Conservation (phyloP, 305 asterid genomes). For the Stenogyne calaminthoides region DNA sequence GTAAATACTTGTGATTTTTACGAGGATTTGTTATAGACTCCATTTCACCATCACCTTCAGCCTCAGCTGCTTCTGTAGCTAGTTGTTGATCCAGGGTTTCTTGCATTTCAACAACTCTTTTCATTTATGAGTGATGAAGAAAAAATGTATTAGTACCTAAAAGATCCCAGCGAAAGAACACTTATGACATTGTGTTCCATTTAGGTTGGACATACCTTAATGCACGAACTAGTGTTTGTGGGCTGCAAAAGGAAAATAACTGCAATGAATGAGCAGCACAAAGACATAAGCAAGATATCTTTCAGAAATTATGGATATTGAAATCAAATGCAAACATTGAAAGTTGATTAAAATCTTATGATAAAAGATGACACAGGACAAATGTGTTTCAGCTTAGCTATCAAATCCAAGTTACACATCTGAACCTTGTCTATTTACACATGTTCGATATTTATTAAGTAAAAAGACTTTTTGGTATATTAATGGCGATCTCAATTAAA, state of each 20-base stretch:
- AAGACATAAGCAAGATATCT: slow-evolving; percentile 24
- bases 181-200: slow-evolving; percentile 27
- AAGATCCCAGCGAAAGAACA: slow-evolving; percentile 31
- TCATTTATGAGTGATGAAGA: slow-evolving; percentile 20
- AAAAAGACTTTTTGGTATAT: background rate
- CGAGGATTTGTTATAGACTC: slow-evolving; percentile 86
- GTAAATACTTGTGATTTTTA: slow-evolving; percentile 72
- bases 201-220: slow-evolving; percentile 68
- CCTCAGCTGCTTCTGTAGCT: slow-evolving; percentile 99
- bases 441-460: background rate
- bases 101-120: slow-evolving; percentile 99
- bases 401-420: slow-evolving; percentile 9
- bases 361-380: background rate
- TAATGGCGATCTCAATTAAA: background rate
- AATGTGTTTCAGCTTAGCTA: slow-evolving; percentile 4
- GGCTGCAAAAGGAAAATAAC: slow-evolving; percentile 63
- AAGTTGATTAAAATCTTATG: background rate
- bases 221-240: slow-evolving; percentile 96
- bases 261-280: slow-evolving; percentile 26
- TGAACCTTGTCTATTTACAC: background rate
- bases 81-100: slow-evolving; percentile 94
- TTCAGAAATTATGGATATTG: slow-evolving; percentile 19
- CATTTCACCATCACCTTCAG: slow-evolving; percentile 97
- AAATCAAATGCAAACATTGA: slow-evolving; percentile 14
- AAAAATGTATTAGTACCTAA: slow-evolving; percentile 30